Evolutionary conservation across 1,284 basidiomycete genomes (phyloP).

Genomic region (Marasmius tenuissimus): DNA sequence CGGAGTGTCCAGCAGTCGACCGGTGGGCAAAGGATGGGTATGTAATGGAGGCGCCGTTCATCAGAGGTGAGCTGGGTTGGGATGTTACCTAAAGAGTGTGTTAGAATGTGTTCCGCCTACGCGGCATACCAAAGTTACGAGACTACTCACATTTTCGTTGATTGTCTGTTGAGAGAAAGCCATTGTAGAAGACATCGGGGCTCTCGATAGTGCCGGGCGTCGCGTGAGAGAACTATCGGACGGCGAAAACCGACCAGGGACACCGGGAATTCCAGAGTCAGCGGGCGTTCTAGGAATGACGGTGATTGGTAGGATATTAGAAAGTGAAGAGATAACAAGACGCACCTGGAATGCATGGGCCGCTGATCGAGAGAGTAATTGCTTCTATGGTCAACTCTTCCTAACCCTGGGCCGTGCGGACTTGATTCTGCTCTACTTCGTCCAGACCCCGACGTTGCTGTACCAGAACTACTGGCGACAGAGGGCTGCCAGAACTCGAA

Average conservation of each 20-base stretch:
- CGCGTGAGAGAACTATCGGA: slow-evolving; percentile 8
- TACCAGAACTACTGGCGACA: slow-evolving; percentile 2
- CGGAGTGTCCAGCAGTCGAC: slow-evolving; percentile 26
- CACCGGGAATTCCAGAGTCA: background rate
- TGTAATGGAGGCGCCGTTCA: slow-evolving; percentile 33
- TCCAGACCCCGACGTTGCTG: slow-evolving; percentile 25
- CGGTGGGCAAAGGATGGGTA: slow-evolving; percentile 42
- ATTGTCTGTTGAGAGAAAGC: slow-evolving; percentile 16
- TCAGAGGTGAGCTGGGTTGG: slow-evolving; percentile 14
- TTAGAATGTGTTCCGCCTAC: background rate
- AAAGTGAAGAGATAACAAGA: background rate
- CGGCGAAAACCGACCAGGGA: background rate
- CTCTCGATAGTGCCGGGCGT: slow-evolving; percentile 16
- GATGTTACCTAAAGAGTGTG: background rate
- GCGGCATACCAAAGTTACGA: background rate
- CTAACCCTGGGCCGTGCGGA: slow-evolving; percentile 9
- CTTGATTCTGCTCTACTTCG: slow-evolving; percentile 19
- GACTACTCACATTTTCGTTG: slow-evolving; percentile 16
- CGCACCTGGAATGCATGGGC: slow-evolving; percentile 36
- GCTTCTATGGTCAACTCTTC: slow-evolving; percentile 23
- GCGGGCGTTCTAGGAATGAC: slow-evolving; percentile 3
- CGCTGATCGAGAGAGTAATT: slow-evolving; percentile 35
- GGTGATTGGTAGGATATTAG: background rate
- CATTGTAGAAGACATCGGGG: slow-evolving; percentile 12
- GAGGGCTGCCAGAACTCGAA: background rate